Evolutionary conservation across 768 basidiomycete species (phyloP).

Genomic region (Podaxis sp.): DNA sequence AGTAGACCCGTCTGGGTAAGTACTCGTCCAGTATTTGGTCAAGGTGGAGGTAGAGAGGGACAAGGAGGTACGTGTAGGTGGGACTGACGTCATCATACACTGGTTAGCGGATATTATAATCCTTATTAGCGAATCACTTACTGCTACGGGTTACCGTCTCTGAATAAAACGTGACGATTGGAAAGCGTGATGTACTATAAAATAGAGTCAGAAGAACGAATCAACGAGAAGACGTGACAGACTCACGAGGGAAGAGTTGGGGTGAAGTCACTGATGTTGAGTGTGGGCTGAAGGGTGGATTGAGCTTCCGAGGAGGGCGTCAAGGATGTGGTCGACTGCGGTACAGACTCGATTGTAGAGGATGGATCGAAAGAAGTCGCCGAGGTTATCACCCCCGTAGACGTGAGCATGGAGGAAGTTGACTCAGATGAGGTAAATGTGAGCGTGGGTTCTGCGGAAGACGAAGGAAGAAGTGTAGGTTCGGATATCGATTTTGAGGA

Average conservation of each 20-base stretch:
- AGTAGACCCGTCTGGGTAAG: slow-evolving; percentile 17
- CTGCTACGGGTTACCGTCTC: neutral
- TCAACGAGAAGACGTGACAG: neutral
- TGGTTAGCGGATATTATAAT: neutral
- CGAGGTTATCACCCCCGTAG: slow-evolving; percentile 1
- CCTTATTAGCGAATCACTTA: neutral
- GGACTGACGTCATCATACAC: neutral
- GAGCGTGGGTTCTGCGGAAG: neutral
- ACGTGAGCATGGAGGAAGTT: neutral
- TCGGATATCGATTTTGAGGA: neutral
- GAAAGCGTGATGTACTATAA: neutral
- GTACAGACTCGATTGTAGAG: neutral
- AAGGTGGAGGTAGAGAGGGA: slow-evolving; percentile 16
- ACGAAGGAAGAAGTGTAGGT: neutral
- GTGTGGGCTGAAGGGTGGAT: neutral
- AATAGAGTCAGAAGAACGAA: neutral
- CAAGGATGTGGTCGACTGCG: neutral
- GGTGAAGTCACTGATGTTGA: neutral
- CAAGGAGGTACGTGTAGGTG: neutral
- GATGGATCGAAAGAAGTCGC: neutral
- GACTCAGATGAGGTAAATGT: slow-evolving; percentile 3
- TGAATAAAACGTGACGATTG: neutral
- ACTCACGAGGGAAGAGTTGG: neutral
- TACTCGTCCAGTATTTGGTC: slow-evolving; percentile 21
- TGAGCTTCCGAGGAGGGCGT: neutral